Percentiles rank a stretch among this genome's conserved stretches.
Evolutionary conservation across 2,329 filamentous ascomycete genomes (phyloP).

Genomic region (Zasmidium cellare): DNA sequence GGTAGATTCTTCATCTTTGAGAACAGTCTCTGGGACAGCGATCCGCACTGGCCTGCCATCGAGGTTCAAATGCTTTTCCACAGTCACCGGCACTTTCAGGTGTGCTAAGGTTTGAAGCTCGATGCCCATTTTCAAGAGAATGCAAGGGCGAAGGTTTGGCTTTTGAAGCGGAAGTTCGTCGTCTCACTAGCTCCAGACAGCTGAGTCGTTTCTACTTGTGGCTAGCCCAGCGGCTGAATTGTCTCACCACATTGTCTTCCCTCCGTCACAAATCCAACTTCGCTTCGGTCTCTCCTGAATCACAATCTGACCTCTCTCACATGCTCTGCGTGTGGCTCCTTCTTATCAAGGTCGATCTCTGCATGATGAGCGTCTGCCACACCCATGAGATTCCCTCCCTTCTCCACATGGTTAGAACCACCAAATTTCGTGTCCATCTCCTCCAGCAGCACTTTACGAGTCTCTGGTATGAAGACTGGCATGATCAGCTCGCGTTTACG

Average conservation of each 20-base stretch:
- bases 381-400: constrained; percentile 51
- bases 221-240: too few relatives aligned
- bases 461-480: constrained; percentile 41
- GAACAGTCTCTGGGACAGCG: background rate
- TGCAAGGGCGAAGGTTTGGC: background rate
- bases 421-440: constrained; percentile 60
- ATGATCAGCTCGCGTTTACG: background rate
- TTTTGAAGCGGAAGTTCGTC: too few relatives aligned
- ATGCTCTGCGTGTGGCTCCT: constrained; percentile 23
- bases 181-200: too few relatives aligned
- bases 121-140: background rate
- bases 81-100: background rate
- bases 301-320: constrained; percentile 2
- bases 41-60: constrained; percentile 8
- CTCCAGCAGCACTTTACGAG: constrained; percentile 51
- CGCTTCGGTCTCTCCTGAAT: background rate
- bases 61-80: background rate
- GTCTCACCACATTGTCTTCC: too few relatives aligned
- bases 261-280: too few relatives aligned
- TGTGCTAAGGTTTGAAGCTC: background rate
- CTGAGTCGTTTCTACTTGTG: too few relatives aligned
- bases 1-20: background rate
- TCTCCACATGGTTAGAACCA: constrained; percentile 57
- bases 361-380: constrained; percentile 38
- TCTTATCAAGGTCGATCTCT: constrained; percentile 10